A percentile compares a stretch with the other conserved stretches of the same genome.
Evolutionary conservation across 768 basidiomycete species (phyloP).

Genomic region (Lentinula sp.): DNA sequence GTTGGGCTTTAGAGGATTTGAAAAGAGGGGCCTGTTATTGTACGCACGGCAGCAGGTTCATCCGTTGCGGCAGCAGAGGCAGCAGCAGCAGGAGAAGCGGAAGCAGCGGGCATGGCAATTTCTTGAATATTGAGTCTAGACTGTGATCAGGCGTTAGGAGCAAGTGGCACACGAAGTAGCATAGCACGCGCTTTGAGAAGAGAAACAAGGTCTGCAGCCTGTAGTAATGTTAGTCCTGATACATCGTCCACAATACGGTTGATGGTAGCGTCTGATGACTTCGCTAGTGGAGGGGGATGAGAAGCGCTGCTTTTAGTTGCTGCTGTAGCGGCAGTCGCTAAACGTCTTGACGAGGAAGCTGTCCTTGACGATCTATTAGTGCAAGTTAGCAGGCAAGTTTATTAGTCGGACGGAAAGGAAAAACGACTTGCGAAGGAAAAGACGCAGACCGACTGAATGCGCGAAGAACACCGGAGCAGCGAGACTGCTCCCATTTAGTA

Average conservation of each 20-base stretch:
- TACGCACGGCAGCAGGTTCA: conserved; percentile 59
- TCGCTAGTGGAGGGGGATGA: conserved; percentile 35
- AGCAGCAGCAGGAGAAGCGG: conserved; percentile 50
- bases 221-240: conserved; percentile 78
- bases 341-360: conserved; percentile 41
- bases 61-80: conserved; percentile 48
- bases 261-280: conserved; percentile 57
- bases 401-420: not conserved
- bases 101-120: conserved; percentile 84
- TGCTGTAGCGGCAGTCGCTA: conserved; percentile 48
- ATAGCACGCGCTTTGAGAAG: conserved; percentile 68
- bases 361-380: conserved; percentile 28
- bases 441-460: conserved; percentile 33
- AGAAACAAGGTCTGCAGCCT: conserved; percentile 92
- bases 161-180: not conserved
- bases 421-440: conserved; percentile 26
- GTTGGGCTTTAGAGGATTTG: not conserved
- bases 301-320: conserved; percentile 33
- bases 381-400: not conserved
- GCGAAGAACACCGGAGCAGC: conserved; percentile 36
- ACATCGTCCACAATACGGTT: conserved; percentile 90
- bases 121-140: conserved; percentile 94
- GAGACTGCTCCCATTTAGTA: conserved; percentile 21
- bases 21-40: not conserved
- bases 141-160: conserved; percentile 29